Evolutionary conservation across 805 yeast species (phyloP).

Genomic region (Yamadazyma nakazawae): DNA sequence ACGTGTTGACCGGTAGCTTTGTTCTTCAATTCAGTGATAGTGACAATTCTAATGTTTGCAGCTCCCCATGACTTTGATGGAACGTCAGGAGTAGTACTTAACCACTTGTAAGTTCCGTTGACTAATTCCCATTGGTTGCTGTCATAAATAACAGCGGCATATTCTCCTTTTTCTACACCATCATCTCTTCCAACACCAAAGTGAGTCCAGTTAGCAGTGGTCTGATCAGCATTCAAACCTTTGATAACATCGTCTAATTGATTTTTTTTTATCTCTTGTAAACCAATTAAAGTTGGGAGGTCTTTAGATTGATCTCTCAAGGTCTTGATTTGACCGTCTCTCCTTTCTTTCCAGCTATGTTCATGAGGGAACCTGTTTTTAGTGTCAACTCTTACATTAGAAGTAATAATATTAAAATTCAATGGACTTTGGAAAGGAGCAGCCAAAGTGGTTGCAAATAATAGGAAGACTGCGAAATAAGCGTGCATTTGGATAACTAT

Average conservation of each 20-base stretch:
- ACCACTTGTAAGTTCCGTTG: constrained; percentile 48
- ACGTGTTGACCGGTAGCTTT: constrained; percentile 46
- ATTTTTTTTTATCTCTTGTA: constrained; percentile 38
- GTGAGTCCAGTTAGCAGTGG: constrained; percentile 40
- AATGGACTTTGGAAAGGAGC: constrained; percentile 3
- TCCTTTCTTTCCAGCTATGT: constrained; percentile 44
- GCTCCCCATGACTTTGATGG: constrained; percentile 46
- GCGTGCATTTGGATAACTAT: neutral
- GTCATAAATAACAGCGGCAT: constrained; percentile 45
- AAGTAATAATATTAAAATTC: constrained; percentile 11
- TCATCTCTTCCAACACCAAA: constrained; percentile 53
- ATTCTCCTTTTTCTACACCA: constrained; percentile 49
- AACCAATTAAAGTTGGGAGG: constrained; percentile 33
- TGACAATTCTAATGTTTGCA: constrained; percentile 37
- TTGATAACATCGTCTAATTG: constrained; percentile 36
- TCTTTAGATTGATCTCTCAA: constrained; percentile 4
- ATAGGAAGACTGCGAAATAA: constrained; percentile 1
- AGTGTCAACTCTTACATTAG: constrained; percentile 42
- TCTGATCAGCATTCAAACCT: constrained; percentile 35
- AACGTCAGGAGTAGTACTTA: constrained; percentile 51
- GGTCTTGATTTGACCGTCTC: constrained; percentile 27
- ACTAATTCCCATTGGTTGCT: constrained; percentile 34
- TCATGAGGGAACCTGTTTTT: constrained; percentile 36
- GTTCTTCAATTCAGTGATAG: constrained; percentile 35
- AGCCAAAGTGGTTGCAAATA: constrained; percentile 6